Evolutionary conservation across 495 filamentous ascomycete species (phyloP), one percentile per base, ranked within the genome.

Genomic region (Apiosordaria backusii): DNA sequence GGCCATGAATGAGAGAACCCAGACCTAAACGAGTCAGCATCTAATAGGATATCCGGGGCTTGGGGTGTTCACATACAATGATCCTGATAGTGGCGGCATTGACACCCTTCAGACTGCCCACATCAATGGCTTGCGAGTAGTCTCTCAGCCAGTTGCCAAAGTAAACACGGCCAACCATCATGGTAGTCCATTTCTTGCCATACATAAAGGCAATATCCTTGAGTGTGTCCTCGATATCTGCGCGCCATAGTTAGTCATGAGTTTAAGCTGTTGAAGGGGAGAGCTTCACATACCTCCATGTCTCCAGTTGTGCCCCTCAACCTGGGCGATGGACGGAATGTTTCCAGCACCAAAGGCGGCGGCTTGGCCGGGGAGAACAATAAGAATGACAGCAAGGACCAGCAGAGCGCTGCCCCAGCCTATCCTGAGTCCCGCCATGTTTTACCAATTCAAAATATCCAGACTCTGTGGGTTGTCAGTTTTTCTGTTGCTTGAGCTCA

Each of bases 281-380:
- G 3, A 29, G 40, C 25, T 16, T 13, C 45, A 70, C 75, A 67
- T 68, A 80, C 84, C 83, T 63, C 95, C 95, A 89, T 98, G 95
- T 66, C 95, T 89, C 89, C 92, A 99, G 74, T 99, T 99, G 70
- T 90, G 85, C 23, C 95, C 95, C 78, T 99, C 95, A 69, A 99
- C 88, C 73, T 90, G 87, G 1, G 94, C 92, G 71, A 99, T 95
- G 0, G 89, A 92, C 18, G 95, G 94, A 67, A 97, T 97, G 73
- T 97, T 98, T 26, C 95, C 95, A 25, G 95, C 95, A 60, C 95
- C 95, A 73, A 99, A 99, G 9, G 94, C 95, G 40, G 84, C 80
- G 57, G 85, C 80, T 29, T 82, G 85, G 19, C 84, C 79, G 18
- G 90, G 81, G 22, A 96, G 80, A 16, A 94, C 74, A 22, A 90